Base-by-base conservation (phyloP, 768 basidiomycete genomes). In the Pleurotus tuoliensis region DNA sequence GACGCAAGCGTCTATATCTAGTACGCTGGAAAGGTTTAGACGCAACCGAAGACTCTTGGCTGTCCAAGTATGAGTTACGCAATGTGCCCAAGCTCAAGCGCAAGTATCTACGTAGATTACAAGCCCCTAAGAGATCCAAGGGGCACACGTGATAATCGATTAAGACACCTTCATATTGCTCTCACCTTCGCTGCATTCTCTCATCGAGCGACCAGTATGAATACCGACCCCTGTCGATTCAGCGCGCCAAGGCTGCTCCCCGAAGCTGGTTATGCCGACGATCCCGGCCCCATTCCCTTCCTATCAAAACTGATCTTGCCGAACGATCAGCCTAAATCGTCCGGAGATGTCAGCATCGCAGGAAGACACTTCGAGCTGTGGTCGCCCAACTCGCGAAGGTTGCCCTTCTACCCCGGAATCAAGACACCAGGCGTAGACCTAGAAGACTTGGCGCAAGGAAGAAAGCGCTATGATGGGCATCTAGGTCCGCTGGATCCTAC, bases 401-500 rank as follows among this genome's bases (percentile, higher is more conserved):
- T 46, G 5, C 41, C 53, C 44, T 16, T 45, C 53, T 55, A 18
- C 22, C 41, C 53, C 39, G 41, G 53, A 3, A n/a, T 45, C 13
- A 30, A 25, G 13, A 11, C 7, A 3, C 39, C 15, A 4, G 24
- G 15, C 11, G 2, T 44, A 8, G 27, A 44, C 15, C 34, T 7
- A 7, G 50, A 52, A 39, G 7, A 13, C n/a, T 5, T 55, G 12
- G 8, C 41, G 9, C 22, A 12, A 3, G 25, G 9, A 4, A 25
- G n/a, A 15, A 15, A 24, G 12, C 41, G 16, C 5, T 55, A 44
- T n/a, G 41, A 55, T 37, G 53, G 53, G 5, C 41, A 45, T 25
- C 53, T 55, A 20, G 53, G 53, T 3, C 53, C 24, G 2, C 27
- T 55, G 13, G 53, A 55, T 24, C 13, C 41, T 55, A 44, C 53